Base-by-base conservation (phyloP, 352 stramenopile species). In the Thalassiosira ordinaria region DNA sequence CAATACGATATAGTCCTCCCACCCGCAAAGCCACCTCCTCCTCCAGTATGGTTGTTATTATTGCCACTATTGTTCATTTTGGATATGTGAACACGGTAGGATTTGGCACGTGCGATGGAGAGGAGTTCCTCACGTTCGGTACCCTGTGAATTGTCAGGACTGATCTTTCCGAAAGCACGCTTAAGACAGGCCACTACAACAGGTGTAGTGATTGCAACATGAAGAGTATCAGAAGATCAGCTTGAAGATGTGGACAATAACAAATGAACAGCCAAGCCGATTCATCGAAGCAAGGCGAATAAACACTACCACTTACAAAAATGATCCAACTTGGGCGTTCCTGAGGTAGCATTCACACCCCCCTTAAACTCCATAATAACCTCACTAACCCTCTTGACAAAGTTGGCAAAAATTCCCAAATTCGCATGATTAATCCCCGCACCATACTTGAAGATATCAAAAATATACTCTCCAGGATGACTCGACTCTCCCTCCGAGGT, bases 1-100 rank as follows among this genome's bases (percentile, higher is more conserved):
- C 97, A 99, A 85, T 98, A 99, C 75, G 97, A 97, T 57, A 99
- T 95, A 16, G 97, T 96, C 39, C 96, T 78, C 41, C 85, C 85
- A 18, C 62, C 75, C 31, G 59, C 20, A 51, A 77, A 82, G 60
- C 81, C 76, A 65, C 78, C 81, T 18, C 57, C 71, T 26, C 46
- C 69, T n/a, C n/a, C n/a, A n/a, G n/a, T n/a, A n/a, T n/a, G n/a
- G 18, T 78, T 68, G 49, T 69, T 82, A 26, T 35, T 41, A 26
- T 65, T 74, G 53, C 61, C 49, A 69, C 13, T 67, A 20, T n/a
- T n/a, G n/a, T n/a, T n/a, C n/a, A 78, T 72, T 35, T 72, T 68
- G 14, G 64, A 53, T 27, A 87, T 41, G 53, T 83, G 71, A 9
- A 86, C 78, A 11, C 80, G 64, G 56, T 84, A 89, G 2, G 70